phyloP scores from a whole-genome alignment of 108 stramenopile genomes.

The Cylindrotheca fusiformis region DNA sequence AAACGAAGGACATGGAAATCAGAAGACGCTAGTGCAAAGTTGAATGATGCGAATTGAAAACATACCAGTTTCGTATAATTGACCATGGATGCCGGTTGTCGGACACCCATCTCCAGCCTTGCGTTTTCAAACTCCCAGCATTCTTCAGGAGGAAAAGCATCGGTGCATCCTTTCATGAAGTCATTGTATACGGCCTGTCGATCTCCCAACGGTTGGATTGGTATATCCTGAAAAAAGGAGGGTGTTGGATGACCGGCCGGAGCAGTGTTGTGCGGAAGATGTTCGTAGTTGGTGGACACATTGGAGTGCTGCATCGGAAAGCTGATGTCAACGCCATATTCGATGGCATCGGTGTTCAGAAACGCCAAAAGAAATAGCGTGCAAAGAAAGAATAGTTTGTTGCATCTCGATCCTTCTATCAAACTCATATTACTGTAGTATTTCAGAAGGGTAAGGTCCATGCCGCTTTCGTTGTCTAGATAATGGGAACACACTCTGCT shows the following conservation, averaged over 20 bases:
- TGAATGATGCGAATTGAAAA: neutral
- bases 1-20: neutral
- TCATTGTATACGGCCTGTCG: constrained; percentile 60
- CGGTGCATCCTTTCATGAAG: constrained; percentile 70
- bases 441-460: no score
- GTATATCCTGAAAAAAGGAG: neutral
- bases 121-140: constrained; percentile 62
- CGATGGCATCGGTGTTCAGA: neutral
- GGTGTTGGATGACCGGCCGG: neutral
- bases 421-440: no score
- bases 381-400: no score
- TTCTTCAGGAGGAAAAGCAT: constrained; percentile 18
- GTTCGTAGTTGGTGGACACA: constrained; percentile 46
- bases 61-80: neutral
- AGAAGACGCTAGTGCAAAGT: neutral
- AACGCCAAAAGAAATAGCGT: no score
- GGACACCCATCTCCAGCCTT: constrained; percentile 60
- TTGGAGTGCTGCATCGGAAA: constrained; percentile 50
- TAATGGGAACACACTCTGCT: no score
- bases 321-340: constrained; percentile 54
- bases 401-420: no score
- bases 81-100: constrained; percentile 81
- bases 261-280: constrained; percentile 51
- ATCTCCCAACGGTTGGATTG: constrained; percentile 14
- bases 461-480: no score